A percentile compares a stretch with the other conserved stretches of the same genome.
These are phyloP conservation scores for Lactarius evosmus DNA, from an alignment of 768 basidiomycete species.

Conservation along the genomic window DNA sequence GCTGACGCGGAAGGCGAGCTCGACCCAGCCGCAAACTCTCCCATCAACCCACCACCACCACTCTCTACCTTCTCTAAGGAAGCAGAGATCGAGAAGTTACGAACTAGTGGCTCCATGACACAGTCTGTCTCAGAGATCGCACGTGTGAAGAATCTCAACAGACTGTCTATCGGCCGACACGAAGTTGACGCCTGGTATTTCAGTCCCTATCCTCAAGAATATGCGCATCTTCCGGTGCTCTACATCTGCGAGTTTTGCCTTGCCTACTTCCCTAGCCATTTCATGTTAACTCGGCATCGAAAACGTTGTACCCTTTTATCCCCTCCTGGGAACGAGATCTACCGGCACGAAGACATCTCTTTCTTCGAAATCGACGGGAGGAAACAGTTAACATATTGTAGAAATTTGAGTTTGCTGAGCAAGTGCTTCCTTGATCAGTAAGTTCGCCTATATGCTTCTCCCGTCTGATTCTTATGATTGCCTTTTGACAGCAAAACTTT, in stretches of 20 bases:
- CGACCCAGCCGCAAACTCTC: constrained; percentile 53
- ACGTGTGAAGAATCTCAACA: constrained; percentile 96
- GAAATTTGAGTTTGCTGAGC: constrained; percentile 92
- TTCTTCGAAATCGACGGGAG: constrained; percentile 99
- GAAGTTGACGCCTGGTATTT: constrained; percentile 99
- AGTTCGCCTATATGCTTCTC: constrained; percentile 35
- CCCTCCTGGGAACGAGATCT: constrained; percentile 99
- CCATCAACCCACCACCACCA: constrained; percentile 51
- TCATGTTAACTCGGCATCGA: constrained; percentile 91
- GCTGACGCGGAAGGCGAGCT: constrained; percentile 74
- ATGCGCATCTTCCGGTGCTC: constrained; percentile 89
- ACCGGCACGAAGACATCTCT: constrained; percentile 94
- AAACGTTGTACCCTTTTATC: constrained; percentile 86
- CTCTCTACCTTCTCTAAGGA: constrained; percentile 84
- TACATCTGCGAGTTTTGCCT: constrained; percentile 99
- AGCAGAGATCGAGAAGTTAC: constrained; percentile 97
- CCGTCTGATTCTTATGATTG: constrained; percentile 1
- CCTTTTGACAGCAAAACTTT: constrained; percentile 75
- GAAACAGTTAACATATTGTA: constrained; percentile 92
- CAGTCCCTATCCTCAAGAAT: constrained; percentile 98
- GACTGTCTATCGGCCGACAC: constrained; percentile 92
- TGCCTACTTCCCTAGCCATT: constrained; percentile 83
- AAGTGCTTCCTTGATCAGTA: constrained; percentile 99
- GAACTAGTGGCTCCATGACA: constrained; percentile 98
- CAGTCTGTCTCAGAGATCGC: constrained; percentile 98